Evolutionary conservation across 306 rosid genomes (phyloP).

Genomic region (Carpinus viminea): DNA sequence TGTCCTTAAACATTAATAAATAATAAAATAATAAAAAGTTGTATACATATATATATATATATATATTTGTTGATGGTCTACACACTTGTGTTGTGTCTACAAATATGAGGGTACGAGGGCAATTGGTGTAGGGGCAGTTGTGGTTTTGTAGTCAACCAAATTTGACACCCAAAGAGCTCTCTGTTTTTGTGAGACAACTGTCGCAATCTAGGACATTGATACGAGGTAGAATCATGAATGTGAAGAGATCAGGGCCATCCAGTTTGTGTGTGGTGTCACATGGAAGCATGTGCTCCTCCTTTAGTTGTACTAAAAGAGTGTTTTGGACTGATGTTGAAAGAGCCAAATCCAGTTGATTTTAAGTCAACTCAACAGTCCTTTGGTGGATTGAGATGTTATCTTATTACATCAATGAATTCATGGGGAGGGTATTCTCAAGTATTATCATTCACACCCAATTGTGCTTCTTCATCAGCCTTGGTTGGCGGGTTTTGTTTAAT

Average conservation of each 20-base stretch:
- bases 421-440: neutral
- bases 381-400: conserved; percentile 13
- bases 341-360: conserved; percentile 36
- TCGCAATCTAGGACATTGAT: conserved; percentile 31
- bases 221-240: neutral
- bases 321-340: conserved; percentile 60
- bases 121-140: conserved; percentile 17
- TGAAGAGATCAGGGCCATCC: conserved; percentile 31
- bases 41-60: too few relatives aligned
- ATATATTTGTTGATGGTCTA: conserved; percentile 10
- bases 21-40: too few relatives aligned
- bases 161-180: conserved; percentile 35
- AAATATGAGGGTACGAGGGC: conserved; percentile 18
- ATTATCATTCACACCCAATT: conserved; percentile 7
- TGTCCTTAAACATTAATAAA: too few relatives aligned
- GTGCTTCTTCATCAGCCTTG: neutral
- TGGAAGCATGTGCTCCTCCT: conserved; percentile 63
- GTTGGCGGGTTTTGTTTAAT: too few relatives aligned
- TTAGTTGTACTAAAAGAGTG: conserved; percentile 41
- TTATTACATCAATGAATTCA: conserved; percentile 16
- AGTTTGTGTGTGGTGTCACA: conserved; percentile 43
- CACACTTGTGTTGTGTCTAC: conserved; percentile 33
- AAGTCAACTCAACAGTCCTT: conserved; percentile 53
- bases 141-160: conserved; percentile 29
- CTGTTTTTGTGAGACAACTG: conserved; percentile 15